Evolutionary conservation across 1,284 basidiomycete genomes (phyloP), one percentile per base, ranked within the genome.

Genomic region (Ceratobasidium sp.): DNA sequence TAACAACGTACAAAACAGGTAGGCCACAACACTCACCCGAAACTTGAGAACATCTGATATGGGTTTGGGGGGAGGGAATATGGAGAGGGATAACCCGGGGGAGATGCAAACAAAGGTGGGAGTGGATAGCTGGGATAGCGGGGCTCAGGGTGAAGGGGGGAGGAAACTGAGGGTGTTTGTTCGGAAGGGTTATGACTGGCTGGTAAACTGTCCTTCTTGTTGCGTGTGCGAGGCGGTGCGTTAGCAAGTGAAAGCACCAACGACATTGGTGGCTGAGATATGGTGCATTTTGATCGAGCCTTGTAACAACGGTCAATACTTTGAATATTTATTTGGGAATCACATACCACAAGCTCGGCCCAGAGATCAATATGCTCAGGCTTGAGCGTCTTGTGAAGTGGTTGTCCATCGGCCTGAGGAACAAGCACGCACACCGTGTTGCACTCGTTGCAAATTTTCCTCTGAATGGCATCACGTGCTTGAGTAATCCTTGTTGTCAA

Each of bases 41-140:
- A 50, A n/a, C 47, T 23, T 50, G 47, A 50, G 18, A n/a, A 50
- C 18, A 49, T 49, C 7, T 7, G 18, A n/a, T 49, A 49, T 5
- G 47, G 47, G 47, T 49, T 49, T n/a, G 47, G 47, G 18, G 47
- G 47, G 47, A 23, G 26, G 47, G 47, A 23, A 50, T 50, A n/a
- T 50, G 47, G 47, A 50, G n/a, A 16, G 13, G 11, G 11, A 23
- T 50, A 50, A 23, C n/a, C n/a, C 8, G 47, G n/a, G n/a, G n/a
- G 26, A n/a, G 47, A n/a, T 50, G 47, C 47, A 49, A 49, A 49
- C 18, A 23, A 49, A 23, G 7, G 47, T 49, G 7, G 47, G 18
- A 23, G 47, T n/a, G 18, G 47, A n/a, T 49, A n/a, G 47, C 18
- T n/a, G 23, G 47, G 47, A 49, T 49, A n/a, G 6, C 18, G 47